A percentile compares a stretch with the other conserved stretches of the same genome.
Evolutionary conservation across 768 basidiomycete species (phyloP).

Genomic region (Strobilomyces echinocephalus): DNA sequence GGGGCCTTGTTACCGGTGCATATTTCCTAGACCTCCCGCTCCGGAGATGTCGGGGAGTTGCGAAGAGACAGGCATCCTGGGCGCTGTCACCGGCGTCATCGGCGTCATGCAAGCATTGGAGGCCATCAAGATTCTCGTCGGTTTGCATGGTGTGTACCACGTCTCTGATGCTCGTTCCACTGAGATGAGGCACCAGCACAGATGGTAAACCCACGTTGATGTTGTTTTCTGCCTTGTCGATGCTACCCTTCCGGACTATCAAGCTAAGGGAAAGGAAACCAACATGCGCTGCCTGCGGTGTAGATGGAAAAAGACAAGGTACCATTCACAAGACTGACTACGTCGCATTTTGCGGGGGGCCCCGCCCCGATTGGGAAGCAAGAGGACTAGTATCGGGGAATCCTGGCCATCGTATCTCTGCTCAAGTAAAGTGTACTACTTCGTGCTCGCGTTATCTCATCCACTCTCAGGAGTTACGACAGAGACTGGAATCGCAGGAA

Average conservation of each 20-base stretch:
- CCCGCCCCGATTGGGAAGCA: slow-evolving; percentile 58
- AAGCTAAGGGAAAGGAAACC: slow-evolving; percentile 70
- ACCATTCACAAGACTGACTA: slow-evolving; percentile 65
- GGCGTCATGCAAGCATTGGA: slow-evolving; percentile 89
- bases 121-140: slow-evolving; percentile 73
- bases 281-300: slow-evolving; percentile 74
- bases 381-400: slow-evolving; percentile 45
- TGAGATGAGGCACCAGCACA: slow-evolving; percentile 23
- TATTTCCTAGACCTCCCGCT: slow-evolving; percentile 80
- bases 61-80: slow-evolving; percentile 84
- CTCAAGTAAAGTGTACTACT: slow-evolving; percentile 33
- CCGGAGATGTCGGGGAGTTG: slow-evolving; percentile 67
- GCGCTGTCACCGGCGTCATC: slow-evolving; percentile 84
- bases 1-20: slow-evolving; percentile 90
- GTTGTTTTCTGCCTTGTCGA: slow-evolving; percentile 66
- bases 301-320: slow-evolving; percentile 38
- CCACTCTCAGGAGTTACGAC: slow-evolving; percentile 45
- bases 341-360: slow-evolving; percentile 80
- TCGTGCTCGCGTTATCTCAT: neutral
- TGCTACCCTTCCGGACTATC: slow-evolving; percentile 74
- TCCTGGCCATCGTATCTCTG: slow-evolving; percentile 40
- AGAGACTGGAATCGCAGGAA: slow-evolving; percentile 31
- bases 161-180: neutral
- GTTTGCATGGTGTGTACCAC: slow-evolving; percentile 50
- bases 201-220: slow-evolving; percentile 63